Conservation (phyloP, 352 stramenopile species). For the Globisporangium yorkense region DNA sequence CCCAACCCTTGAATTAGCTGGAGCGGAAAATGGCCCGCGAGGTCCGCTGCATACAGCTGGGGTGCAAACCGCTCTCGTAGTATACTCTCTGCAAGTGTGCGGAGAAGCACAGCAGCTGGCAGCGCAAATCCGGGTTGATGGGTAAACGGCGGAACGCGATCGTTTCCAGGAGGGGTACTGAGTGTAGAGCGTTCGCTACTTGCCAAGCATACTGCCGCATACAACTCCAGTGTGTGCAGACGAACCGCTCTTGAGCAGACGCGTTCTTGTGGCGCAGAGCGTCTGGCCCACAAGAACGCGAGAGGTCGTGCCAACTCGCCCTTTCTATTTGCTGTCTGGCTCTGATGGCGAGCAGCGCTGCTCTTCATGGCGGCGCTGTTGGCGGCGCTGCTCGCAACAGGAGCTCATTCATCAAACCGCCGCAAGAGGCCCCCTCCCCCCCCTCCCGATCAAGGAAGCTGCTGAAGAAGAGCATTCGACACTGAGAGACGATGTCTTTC, state of each 20-base stretch:
- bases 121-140: neutral
- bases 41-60: slow-evolving; percentile 1
- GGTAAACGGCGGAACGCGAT: slow-evolving; percentile 1
- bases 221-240: no score
- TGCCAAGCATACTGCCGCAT: no score
- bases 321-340: neutral
- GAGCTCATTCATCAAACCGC: slow-evolving; percentile 61
- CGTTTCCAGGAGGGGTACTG: slow-evolving; percentile 2
- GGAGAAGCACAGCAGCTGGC: neutral
- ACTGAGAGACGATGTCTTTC: slow-evolving; percentile 84
- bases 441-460: slow-evolving; percentile 50
- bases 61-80: neutral
- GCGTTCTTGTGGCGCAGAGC: neutral
- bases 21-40: slow-evolving; percentile 12
- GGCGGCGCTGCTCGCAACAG: neutral
- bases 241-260: no score
- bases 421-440: slow-evolving; percentile 60
- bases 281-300: neutral
- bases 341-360: neutral
- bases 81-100: neutral
- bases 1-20: slow-evolving; percentile 3
- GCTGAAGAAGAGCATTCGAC: slow-evolving; percentile 66
- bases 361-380: neutral
- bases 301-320: neutral
- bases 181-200: neutral